phyloP scores from a whole-genome alignment of 768 basidiomycete species.

The Lactarius deliciosus region DNA sequence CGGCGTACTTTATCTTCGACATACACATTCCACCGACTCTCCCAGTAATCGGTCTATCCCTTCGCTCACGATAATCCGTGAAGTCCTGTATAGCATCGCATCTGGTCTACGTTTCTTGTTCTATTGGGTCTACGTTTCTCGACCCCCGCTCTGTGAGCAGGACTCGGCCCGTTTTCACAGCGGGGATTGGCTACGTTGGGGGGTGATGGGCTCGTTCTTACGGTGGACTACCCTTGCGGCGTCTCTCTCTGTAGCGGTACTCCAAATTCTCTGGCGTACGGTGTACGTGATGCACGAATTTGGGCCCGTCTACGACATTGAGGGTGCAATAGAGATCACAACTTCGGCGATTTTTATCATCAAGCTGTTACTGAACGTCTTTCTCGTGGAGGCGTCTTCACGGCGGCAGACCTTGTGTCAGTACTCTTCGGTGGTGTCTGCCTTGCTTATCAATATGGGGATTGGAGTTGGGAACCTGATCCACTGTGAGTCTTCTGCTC shows the following conservation, averaged over 20 bases:
- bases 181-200: slow-evolving; percentile 68
- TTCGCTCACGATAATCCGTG: slow-evolving; percentile 52
- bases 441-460: slow-evolving; percentile 51
- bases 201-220: slow-evolving; percentile 50
- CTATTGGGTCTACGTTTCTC: slow-evolving; percentile 65
- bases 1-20: slow-evolving; percentile 47
- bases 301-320: slow-evolving; percentile 55
- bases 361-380: slow-evolving; percentile 60
- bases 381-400: slow-evolving; percentile 42
- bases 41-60: slow-evolving; percentile 34
- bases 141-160: slow-evolving; percentile 50
- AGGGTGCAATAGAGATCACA: slow-evolving; percentile 57
- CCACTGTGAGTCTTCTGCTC: slow-evolving; percentile 48
- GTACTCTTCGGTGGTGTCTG: slow-evolving; percentile 51
- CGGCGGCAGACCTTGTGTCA: slow-evolving; percentile 46
- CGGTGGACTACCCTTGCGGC: slow-evolving; percentile 51
- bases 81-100: slow-evolving; percentile 57
- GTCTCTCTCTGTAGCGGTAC: slow-evolving; percentile 47
- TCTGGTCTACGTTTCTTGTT: slow-evolving; percentile 61
- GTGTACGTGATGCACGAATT: slow-evolving; percentile 39
- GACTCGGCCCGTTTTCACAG: slow-evolving; percentile 40
- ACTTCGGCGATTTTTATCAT: slow-evolving; percentile 58
- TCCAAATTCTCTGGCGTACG: slow-evolving; percentile 67
- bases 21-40: neutral
- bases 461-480: slow-evolving; percentile 58